phyloP scores from a whole-genome alignment of 352 stramenopile genomes.

The Plasmopara halstedii region DNA sequence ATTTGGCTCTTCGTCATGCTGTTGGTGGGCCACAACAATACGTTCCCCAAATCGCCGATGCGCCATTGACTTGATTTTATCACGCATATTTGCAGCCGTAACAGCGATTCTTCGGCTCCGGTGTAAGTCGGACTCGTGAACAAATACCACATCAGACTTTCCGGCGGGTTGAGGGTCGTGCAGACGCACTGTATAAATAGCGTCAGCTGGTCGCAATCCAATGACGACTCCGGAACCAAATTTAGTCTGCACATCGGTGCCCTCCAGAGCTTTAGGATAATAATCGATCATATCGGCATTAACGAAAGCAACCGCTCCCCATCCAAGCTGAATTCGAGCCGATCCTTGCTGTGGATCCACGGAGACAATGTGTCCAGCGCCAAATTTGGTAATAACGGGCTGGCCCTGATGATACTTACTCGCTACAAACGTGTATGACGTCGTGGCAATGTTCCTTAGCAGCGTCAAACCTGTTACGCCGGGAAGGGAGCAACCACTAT shows the following conservation, averaged over 20 bases:
- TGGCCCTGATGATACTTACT: conserved; percentile 69
- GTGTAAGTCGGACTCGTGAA: conserved; percentile 61
- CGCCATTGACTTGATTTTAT: conserved; percentile 38
- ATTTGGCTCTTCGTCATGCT: conserved; percentile 38
- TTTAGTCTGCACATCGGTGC: conserved; percentile 71
- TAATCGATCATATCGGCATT: conserved; percentile 52
- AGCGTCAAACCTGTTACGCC: conserved; percentile 29
- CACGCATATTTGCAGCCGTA: conserved; percentile 46
- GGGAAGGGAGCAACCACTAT: conserved; percentile 8
- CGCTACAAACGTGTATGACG: conserved; percentile 54
- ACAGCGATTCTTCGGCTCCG: conserved; percentile 31
- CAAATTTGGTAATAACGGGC: conserved; percentile 66
- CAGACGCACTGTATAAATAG: conserved; percentile 74
- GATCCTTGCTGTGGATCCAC: conserved; percentile 40
- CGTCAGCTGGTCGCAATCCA: conserved; percentile 49
- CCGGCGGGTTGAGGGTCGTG: conserved; percentile 30
- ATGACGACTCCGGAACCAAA: conserved; percentile 62
- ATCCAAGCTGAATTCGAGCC: conserved; percentile 59
- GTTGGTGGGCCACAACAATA: conserved; percentile 27
- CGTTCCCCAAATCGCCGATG: conserved; percentile 33
- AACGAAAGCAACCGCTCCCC: conserved; percentile 49
- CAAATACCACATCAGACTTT: conserved; percentile 60
- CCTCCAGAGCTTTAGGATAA: conserved; percentile 64
- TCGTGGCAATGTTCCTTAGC: conserved; percentile 55
- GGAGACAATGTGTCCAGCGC: conserved; percentile 46